Evolutionary conservation across 805 yeast species (phyloP).

Genomic region (Debaryomyces maramus): DNA sequence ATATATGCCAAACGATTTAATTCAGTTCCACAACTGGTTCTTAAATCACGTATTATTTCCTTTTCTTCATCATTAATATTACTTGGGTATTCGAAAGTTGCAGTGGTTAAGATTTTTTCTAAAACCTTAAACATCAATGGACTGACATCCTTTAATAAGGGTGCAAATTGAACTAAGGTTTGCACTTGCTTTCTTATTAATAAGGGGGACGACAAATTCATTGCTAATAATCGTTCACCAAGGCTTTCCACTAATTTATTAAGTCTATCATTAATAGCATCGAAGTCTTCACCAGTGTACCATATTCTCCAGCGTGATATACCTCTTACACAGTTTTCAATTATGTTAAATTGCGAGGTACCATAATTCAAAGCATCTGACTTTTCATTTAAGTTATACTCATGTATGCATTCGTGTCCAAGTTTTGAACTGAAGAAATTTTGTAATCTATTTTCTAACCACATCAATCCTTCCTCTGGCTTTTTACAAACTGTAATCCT

Average conservation of each 20-base stretch:
- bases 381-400: slow-evolving; percentile 53
- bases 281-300: slow-evolving; percentile 64
- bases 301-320: slow-evolving; percentile 94
- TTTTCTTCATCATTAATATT: slow-evolving; percentile 67
- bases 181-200: slow-evolving; percentile 83
- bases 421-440: slow-evolving; percentile 66
- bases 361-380: slow-evolving; percentile 74
- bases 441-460: slow-evolving; percentile 77
- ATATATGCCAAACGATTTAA: slow-evolving; percentile 89
- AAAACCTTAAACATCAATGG: slow-evolving; percentile 77
- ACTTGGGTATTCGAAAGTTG: slow-evolving; percentile 78
- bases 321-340: slow-evolving; percentile 89
- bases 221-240: slow-evolving; percentile 71
- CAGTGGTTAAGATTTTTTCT: slow-evolving; percentile 80
- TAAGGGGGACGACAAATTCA: slow-evolving; percentile 78
- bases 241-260: slow-evolving; percentile 61
- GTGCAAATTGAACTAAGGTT: slow-evolving; percentile 91
- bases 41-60: slow-evolving; percentile 79
- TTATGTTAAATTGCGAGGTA: slow-evolving; percentile 77
- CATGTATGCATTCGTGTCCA: slow-evolving; percentile 64
- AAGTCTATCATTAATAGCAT: slow-evolving; percentile 51
- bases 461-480: slow-evolving; percentile 76
- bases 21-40: slow-evolving; percentile 94
- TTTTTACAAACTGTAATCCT: slow-evolving; percentile 83
- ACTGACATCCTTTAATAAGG: slow-evolving; percentile 75